Base-by-base conservation (phyloP, 2,329 filamentous ascomycete species). In the Colletotrichum kahawae region DNA sequence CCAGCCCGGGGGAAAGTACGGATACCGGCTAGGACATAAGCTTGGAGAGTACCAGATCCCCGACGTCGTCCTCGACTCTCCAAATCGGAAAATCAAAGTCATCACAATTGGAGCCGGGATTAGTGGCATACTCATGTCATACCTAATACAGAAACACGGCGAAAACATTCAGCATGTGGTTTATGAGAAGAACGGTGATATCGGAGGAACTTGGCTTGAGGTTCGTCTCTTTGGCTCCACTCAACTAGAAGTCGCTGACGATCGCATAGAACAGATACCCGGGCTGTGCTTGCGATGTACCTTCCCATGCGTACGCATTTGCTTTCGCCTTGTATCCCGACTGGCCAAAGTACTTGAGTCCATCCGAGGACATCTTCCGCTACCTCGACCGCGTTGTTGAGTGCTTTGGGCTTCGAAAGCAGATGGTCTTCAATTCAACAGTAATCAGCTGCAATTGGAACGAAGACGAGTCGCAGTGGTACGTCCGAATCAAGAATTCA, bases 381-480 rank as follows among this genome's bases (percentile, higher is more conserved):
- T 51, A 51, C 43, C 43, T 51, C n/a, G 43, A 51, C 43, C 43
- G 43, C 43, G n/a, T 51, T 21, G 43, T 51, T 51, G 43, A 51
- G n/a, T 51, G 43, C n/a, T 51, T 51, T 3, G n/a, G 43, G 10
- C 43, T 51, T 4, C 43, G 43, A 51, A 51, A 51, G n/a, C 43
- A 51, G n/a, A 51, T 51, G 43, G n/a, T 13, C 1, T 21, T 51
- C 3, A 21, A 51, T 1, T 51, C 43, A 13, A 51, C 43, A 51
- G 43, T 51, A 13, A 21, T 7, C 7, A 51, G 12, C n/a, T 51
- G 43, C 43, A 2, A 21, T 2, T 51, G 43, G 43, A 51, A 21
- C 1, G 43, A 51, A 3, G n/a, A 51, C 10, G 43, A 21, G 10
- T 51, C 43, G 5, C n/a, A 51, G 3, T 51, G 43, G 43, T 10